Percentiles rank a stretch among this genome's conserved stretches.
Conservation (phyloP, 495 filamentous ascomycete genomes). For the Clohesyomyces aquaticus region DNA sequence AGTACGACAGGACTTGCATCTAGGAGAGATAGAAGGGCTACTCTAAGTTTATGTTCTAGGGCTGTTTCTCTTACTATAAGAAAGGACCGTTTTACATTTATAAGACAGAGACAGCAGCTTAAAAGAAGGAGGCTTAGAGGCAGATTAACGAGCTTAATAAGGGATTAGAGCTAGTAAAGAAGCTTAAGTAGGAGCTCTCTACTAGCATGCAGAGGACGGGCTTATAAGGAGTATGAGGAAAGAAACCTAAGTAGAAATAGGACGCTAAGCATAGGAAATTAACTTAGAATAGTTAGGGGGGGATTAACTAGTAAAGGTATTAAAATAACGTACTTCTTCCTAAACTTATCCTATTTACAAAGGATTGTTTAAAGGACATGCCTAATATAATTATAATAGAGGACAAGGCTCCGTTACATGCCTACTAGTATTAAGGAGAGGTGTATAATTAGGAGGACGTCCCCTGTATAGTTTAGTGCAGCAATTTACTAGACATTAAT, state of each 20-base stretch:
- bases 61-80: constrained; percentile 19
- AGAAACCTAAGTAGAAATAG: constrained; percentile 15
- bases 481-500: constrained; percentile 31
- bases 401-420: constrained; percentile 8
- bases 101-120: not conserved
- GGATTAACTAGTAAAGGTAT: constrained; percentile 19
- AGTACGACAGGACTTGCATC: not conserved
- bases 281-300: not conserved
- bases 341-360: constrained; percentile 8
- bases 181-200: not conserved
- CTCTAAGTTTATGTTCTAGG: constrained; percentile 20
- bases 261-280: constrained; percentile 13
- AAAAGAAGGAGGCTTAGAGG: constrained; percentile 10
- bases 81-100: constrained; percentile 21
- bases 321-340: not conserved
- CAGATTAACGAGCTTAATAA: constrained; percentile 6
- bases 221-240: not conserved
- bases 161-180: not conserved
- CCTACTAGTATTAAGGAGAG: not conserved
- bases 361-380: not conserved
- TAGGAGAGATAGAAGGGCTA: constrained; percentile 10
- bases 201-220: not conserved
- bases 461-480: not conserved
- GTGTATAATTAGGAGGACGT: constrained; percentile 3
- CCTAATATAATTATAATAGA: constrained; percentile 13